A percentile compares a stretch with the other conserved stretches of the same genome.
These are phyloP conservation scores for Diddensiella santjacobensis DNA, from an alignment of 805 yeast species.

Conservation along the genomic window DNA sequence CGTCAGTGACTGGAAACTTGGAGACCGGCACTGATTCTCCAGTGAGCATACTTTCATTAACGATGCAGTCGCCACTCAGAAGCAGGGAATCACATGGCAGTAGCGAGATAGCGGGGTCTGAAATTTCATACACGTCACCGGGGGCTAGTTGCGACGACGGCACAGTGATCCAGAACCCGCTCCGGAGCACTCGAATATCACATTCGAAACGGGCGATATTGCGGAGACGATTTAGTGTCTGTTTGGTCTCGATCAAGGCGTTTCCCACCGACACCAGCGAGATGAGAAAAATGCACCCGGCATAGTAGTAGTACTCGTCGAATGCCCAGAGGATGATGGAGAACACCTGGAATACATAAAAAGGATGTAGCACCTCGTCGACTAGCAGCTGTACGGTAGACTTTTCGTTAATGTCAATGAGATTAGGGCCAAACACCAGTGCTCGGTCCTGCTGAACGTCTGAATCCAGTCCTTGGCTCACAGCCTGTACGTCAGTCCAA, in stretches of 20 bases:
- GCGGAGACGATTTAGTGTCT: slow-evolving; percentile 65
- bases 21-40: slow-evolving; percentile 98
- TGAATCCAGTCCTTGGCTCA: slow-evolving; percentile 62
- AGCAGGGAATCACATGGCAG: slow-evolving; percentile 90
- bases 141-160: slow-evolving; percentile 81
- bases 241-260: slow-evolving; percentile 80
- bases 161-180: slow-evolving; percentile 85
- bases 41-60: slow-evolving; percentile 97
- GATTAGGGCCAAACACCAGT: slow-evolving; percentile 72
- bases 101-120: slow-evolving; percentile 69
- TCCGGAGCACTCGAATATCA: slow-evolving; percentile 84
- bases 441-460: slow-evolving; percentile 64
- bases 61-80: slow-evolving; percentile 87
- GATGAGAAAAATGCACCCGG: slow-evolving; percentile 83
- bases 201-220: slow-evolving; percentile 73
- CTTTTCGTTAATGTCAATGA: slow-evolving; percentile 73
- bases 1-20: slow-evolving; percentile 63
- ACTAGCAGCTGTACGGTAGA: slow-evolving; percentile 58
- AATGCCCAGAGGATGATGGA: slow-evolving; percentile 88
- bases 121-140: slow-evolving; percentile 90
- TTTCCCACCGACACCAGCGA: slow-evolving; percentile 76
- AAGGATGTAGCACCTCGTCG: slow-evolving; percentile 92
- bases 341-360: slow-evolving; percentile 90
- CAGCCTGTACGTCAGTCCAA: slow-evolving; percentile 60
- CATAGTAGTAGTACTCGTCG: slow-evolving; percentile 91